phyloP scores from a whole-genome alignment of 2,329 filamentous ascomycete genomes.

The Colletotrichum sp. region DNA sequence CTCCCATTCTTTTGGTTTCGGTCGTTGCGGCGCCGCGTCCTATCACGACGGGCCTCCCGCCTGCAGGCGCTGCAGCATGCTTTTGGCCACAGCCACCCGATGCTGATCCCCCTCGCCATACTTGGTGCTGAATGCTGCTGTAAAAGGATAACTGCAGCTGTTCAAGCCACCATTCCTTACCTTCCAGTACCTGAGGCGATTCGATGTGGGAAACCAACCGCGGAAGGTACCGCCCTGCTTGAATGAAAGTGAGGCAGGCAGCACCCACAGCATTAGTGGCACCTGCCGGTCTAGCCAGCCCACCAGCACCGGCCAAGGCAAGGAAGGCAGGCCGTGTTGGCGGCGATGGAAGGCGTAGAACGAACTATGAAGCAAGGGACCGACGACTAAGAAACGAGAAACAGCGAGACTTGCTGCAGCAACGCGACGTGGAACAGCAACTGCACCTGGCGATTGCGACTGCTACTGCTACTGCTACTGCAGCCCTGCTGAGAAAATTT shows the following conservation, averaged over 20 bases:
- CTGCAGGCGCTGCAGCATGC: background rate
- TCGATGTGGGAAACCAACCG: background rate
- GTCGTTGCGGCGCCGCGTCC: background rate
- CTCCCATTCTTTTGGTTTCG: constrained; percentile 4
- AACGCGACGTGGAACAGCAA: background rate
- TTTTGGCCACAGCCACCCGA: constrained; percentile 2
- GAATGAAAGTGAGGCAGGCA: background rate
- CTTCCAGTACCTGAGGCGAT: no score
- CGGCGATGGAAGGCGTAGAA: background rate
- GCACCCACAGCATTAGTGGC: background rate
- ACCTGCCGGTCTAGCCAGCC: background rate
- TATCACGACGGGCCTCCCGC: constrained; percentile 6
- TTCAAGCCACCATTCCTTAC: background rate
- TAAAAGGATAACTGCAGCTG: background rate
- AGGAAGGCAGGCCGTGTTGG: background rate
- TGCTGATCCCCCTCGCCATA: background rate
- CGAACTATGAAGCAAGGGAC: background rate
- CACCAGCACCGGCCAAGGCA: background rate
- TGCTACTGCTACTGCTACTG: background rate
- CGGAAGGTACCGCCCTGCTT: background rate
- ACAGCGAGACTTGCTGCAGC: constrained; percentile 1
- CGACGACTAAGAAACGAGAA: constrained; percentile 1
- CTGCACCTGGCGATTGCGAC: background rate
- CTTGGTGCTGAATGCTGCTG: background rate
- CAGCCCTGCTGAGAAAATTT: constrained; percentile 6